A percentile compares a stretch with the other conserved stretches of the same genome.
Conservation (phyloP, 257 asterid genomes). For the Linderniella brevidens region DNA sequence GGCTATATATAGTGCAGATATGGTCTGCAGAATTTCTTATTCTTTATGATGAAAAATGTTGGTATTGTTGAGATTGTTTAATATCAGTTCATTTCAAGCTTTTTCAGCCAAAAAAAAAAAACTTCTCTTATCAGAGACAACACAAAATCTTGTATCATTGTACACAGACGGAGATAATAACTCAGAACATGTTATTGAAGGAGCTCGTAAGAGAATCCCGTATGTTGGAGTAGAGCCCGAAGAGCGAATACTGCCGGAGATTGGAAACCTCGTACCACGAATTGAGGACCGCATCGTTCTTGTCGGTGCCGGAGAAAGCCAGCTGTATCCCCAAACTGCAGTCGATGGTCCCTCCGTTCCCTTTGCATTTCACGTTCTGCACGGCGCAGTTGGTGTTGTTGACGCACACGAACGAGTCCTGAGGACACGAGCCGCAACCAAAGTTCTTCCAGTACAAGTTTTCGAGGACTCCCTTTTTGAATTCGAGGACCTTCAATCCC, state of each 20-base stretch:
- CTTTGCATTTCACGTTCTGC: conserved; percentile 31
- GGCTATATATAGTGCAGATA: no score
- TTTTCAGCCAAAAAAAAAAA: neutral
- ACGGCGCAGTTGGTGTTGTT: conserved; percentile 77
- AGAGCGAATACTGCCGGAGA: conserved; percentile 73
- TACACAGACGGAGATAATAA: neutral
- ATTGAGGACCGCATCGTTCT: conserved; percentile 48
- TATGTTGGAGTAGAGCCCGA: conserved; percentile 35
- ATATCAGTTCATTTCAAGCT: neutral
- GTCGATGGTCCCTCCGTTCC: conserved; percentile 40
- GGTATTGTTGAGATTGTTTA: no score
- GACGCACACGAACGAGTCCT: conserved; percentile 45
- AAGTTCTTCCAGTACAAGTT: conserved; percentile 77
- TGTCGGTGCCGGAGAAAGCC: conserved; percentile 80
- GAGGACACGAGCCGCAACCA: conserved; percentile 52
- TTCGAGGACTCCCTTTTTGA: conserved; percentile 61
- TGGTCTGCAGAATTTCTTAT: no score
- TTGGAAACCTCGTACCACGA: conserved; percentile 85
- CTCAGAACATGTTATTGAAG: conserved; percentile 38
- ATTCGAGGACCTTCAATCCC: conserved; percentile 63
- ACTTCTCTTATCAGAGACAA: neutral
- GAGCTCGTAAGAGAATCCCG: conserved; percentile 35
- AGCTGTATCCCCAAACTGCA: conserved; percentile 63
- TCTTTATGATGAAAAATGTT: no score
- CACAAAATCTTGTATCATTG: neutral